phyloP scores from a whole-genome alignment of 2,329 filamentous ascomycete genomes.

The Didymella sp. region DNA sequence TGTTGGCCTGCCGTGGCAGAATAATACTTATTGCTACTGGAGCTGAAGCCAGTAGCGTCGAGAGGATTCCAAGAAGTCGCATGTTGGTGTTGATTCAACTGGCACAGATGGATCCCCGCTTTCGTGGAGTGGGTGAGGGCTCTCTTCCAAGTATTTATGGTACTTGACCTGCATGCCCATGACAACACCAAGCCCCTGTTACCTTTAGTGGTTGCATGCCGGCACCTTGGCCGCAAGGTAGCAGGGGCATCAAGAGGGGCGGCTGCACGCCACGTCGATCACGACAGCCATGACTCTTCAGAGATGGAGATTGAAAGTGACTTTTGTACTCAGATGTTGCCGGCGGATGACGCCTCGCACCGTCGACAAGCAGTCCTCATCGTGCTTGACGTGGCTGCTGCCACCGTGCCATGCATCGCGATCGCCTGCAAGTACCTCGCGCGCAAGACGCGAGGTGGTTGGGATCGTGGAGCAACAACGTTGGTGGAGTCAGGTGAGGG shows the following conservation, averaged over 20 bases:
- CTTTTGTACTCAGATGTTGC: conserved; percentile 13
- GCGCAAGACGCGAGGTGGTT: neutral
- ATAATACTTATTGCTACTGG: neutral
- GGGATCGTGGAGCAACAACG: conserved; percentile 26
- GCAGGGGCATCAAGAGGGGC: conserved; percentile 32
- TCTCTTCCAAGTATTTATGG: conserved; percentile 31
- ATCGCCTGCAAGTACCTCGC: neutral
- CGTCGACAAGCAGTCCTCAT: neutral
- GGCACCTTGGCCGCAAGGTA: conserved; percentile 30
- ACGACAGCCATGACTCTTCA: conserved; percentile 17
- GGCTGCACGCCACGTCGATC: conserved; percentile 40
- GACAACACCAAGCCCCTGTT: conserved; percentile 25
- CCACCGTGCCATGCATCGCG: neutral
- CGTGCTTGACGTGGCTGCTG: neutral
- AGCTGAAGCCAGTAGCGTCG: conserved; percentile 3
- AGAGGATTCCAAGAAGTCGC: neutral
- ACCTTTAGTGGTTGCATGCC: conserved; percentile 31
- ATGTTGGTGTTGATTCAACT: neutral
- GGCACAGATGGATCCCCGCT: neutral
- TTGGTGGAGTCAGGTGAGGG: conserved; percentile 28
- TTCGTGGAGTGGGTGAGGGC: neutral
- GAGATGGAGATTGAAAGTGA: conserved; percentile 1
- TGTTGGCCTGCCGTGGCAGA: conserved; percentile 35
- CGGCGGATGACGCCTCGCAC: conserved; percentile 19
- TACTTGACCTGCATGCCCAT: conserved; percentile 15